Conservation (phyloP, 176 grass and related monocot genomes). For the Poa pratensis region DNA sequence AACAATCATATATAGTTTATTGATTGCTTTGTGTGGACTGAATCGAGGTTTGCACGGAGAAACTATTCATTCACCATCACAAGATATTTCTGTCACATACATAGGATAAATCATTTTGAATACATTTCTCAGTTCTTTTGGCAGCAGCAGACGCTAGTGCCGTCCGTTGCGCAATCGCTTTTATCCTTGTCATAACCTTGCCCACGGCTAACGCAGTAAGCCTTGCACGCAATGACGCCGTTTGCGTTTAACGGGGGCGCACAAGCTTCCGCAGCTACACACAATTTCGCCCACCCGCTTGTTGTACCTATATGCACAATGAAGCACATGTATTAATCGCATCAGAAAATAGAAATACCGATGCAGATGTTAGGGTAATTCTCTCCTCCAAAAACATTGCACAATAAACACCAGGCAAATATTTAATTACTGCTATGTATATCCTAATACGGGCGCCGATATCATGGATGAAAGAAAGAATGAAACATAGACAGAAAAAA, state of each 20-base stretch:
- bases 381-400: too few relatives aligned
- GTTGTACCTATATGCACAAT: background rate
- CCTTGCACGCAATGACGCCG: background rate
- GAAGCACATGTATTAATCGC: too few relatives aligned
- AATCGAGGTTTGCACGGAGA: background rate
- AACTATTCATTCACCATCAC: background rate
- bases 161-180: background rate
- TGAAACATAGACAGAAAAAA: background rate
- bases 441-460: background rate
- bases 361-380: too few relatives aligned
- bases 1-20: background rate
- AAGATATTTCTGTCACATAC: background rate
- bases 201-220: background rate
- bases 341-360: too few relatives aligned
- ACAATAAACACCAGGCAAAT: too few relatives aligned
- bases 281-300: background rate
- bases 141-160: background rate
- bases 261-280: background rate
- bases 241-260: background rate
- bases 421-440: too few relatives aligned
- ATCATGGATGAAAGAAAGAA: background rate
- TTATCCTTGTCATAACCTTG: constrained; percentile 5
- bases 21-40: background rate
- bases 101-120: too few relatives aligned
- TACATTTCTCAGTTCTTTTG: background rate